Base-by-base conservation (phyloP, 495 filamentous ascomycete species). In the Niebla homalea region DNA sequence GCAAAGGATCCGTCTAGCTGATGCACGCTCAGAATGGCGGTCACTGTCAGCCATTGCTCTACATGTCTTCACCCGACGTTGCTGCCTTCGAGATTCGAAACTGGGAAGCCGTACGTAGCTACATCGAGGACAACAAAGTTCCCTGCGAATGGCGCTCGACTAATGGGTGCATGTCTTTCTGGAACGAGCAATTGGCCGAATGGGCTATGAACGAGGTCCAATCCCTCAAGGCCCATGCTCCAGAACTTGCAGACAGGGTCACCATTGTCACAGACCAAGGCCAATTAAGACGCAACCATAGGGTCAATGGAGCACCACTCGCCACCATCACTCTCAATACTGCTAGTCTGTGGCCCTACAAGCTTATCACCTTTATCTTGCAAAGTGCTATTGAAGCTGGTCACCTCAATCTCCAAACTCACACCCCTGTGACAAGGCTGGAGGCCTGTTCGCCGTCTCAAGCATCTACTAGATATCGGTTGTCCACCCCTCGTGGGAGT, bases 321-420 rank as follows among this genome's bases (percentile, higher is more conserved):
- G 62, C 72, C 4, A 62, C 63, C 2, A 22, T 78, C 0, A 63
- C 67, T 1, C 58, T 63, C 0, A 63, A 63, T 2, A 75, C 75
- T 0, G 75, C 66, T 0, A 69, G 70, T 15, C 48, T 80, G 1
- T 93, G 85, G 86, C 88, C 88, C 0, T 93, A 92, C 59, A 88
- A 86, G 59, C 74, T 89, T 16, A 78, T 92, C 7, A 70, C 79
- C 0, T 76, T 73, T 43, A 62, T 87, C 0, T 66, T 93, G 1
- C 76, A 79, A 53, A 63, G 64, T 2, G 68, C 85, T 0, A 62
- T 84, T 0, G 59, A 54, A 1, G 54, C 64, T 8, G 52, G 59
- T 2, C 53, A 55, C 0, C 77, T 94, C 50, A 84, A 81, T 54
- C 70, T 94, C 12, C 84, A 92, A 58, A 87, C 83, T 8, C 75